Base-by-base conservation (phyloP, 805 yeast species). In the Barnettozyma vustinii region DNA sequence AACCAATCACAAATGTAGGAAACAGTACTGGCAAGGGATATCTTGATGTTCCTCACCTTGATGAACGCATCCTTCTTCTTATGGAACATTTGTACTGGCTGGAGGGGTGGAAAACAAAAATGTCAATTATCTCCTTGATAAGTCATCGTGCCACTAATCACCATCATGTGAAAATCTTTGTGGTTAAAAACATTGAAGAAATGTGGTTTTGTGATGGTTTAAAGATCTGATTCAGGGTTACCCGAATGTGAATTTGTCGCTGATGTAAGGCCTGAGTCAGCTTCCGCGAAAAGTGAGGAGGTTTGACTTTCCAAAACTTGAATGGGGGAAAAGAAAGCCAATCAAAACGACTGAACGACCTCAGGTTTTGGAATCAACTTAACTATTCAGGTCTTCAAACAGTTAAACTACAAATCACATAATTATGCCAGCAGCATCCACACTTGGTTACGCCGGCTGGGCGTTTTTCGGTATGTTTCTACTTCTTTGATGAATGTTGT, bases 401-500 rank as follows among this genome's bases (percentile, higher is more conserved):
- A 20, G 16, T 5, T 25, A 36, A 40, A 27, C n/a, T n/a, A 21
- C 8, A 25, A 27, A 41, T 13, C 4, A 18, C 21, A 30, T n/a
- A 19, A 37, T 25, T 20, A 55, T 51, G 52, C 50, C 58, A 10
- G 54, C 64, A 33, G 57, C 65, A 16, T 56, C 63, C 13, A 53
- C 64, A 44, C 36, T 56, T 10, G 61, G 61, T 13, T 66, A 62
- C 36, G 56, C 59, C 39, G 72, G 71, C 26, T 69, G 74, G 74
- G 67, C 72, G 16, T 51, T 57, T 8, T 68, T 69, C 46, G 74
- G 73, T 63, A 58, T 30, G 68, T 60, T 20, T 12, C 4, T 35
- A 3, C 33, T 9, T 16, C 23, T 2, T 18, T 9, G 9, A 18
- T 23, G 16, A 30, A 7, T 30, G 33, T 30, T 30, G 33, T 30